These are phyloP conservation scores for Phytophthora pisi DNA, from an alignment of 352 stramenopile genomes.

Conservation along the genomic window DNA sequence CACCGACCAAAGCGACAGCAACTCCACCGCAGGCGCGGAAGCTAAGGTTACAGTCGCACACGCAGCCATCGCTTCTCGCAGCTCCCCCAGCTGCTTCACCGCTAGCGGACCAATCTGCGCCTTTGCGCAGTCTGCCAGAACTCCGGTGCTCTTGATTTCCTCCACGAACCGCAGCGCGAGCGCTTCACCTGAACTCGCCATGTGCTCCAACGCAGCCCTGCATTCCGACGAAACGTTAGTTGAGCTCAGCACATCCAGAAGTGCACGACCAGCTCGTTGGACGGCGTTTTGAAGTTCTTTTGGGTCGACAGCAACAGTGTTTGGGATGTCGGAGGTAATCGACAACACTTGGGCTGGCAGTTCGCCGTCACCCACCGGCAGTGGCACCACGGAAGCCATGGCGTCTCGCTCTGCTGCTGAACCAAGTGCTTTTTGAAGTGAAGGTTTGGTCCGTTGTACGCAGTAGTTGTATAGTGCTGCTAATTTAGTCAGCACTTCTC, in stretches of 20 bases:
- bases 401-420: background rate
- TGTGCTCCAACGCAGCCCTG: slow-evolving; percentile 8
- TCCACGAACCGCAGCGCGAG: slow-evolving; percentile 9
- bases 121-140: background rate
- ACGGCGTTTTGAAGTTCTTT: slow-evolving; percentile 1
- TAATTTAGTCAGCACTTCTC: no score
- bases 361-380: background rate
- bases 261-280: slow-evolving; percentile 10
- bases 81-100: slow-evolving; percentile 17
- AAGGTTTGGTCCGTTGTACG: background rate
- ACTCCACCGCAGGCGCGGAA: slow-evolving; percentile 27
- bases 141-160: slow-evolving; percentile 10
- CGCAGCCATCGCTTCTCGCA: slow-evolving; percentile 31
- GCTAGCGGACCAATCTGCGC: background rate
- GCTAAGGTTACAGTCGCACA: slow-evolving; percentile 16
- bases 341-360: background rate
- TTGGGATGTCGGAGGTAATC: background rate
- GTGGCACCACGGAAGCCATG: slow-evolving; percentile 19
- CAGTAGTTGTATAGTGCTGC: no score
- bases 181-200: slow-evolving; percentile 10
- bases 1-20: slow-evolving; percentile 38
- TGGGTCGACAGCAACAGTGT: background rate
- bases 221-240: slow-evolving; percentile 4
- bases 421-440: background rate
- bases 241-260: slow-evolving; percentile 6